phyloP scores from a whole-genome alignment of 306 rosid species.

The Lotus japonicus region DNA sequence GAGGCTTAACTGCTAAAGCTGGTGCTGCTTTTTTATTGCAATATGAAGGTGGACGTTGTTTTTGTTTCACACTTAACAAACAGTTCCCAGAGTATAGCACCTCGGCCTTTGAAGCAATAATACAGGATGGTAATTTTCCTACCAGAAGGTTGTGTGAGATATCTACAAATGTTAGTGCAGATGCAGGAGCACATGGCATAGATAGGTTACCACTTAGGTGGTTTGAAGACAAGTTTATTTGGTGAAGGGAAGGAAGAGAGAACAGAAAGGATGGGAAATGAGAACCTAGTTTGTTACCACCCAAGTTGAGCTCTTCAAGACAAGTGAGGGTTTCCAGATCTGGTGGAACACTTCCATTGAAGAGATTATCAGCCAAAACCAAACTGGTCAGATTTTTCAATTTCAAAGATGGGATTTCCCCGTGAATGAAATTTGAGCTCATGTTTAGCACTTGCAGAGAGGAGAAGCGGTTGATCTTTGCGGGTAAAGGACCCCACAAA shows the following conservation, averaged over 20 bases:
- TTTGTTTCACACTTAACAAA: conserved; percentile 43
- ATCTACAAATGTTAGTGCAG: conserved; percentile 51
- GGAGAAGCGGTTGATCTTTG: conserved; percentile 54
- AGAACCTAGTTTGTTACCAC: conserved; percentile 63
- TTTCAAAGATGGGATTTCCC: conserved; percentile 38
- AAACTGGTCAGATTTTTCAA: conserved; percentile 52
- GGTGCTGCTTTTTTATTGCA: conserved; percentile 66
- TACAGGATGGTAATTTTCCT: conserved; percentile 75
- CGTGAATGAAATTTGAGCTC: conserved; percentile 74
- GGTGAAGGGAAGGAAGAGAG: conserved; percentile 58
- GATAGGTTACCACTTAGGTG: conserved; percentile 59
- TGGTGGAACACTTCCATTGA: conserved; percentile 83
- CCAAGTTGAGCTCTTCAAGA: conserved; percentile 64
- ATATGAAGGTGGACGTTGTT: conserved; percentile 47
- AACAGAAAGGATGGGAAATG: conserved; percentile 50
- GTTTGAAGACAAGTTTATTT: conserved; percentile 54
- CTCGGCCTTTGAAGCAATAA: conserved; percentile 35
- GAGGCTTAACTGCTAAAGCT: conserved; percentile 81
- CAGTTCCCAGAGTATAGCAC: conserved; percentile 66
- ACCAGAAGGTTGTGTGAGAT: conserved; percentile 69
- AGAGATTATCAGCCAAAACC: conserved; percentile 57
- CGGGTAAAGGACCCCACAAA: conserved; percentile 85
- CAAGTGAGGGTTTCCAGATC: conserved; percentile 41
- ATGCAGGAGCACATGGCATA: conserved; percentile 38
- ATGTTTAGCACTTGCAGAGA: conserved; percentile 59